These are phyloP conservation scores for Corynascus novoguineensis DNA, from an alignment of 495 filamentous ascomycete species.

Conservation along the genomic window DNA sequence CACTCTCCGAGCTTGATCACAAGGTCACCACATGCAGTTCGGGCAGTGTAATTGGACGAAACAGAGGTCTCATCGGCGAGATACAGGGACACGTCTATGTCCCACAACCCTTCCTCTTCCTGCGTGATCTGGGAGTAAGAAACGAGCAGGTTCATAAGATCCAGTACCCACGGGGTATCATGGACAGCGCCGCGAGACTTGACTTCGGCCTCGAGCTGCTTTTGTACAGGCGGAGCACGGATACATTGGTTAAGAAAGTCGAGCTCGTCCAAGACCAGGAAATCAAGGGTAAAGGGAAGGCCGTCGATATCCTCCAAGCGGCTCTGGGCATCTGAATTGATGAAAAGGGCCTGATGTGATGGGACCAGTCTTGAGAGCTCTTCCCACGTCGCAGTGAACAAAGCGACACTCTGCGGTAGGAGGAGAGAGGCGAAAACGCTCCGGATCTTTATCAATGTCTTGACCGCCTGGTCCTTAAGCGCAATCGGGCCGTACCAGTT, in stretches of 20 bases:
- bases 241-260: conserved; percentile 88
- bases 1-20: conserved; percentile 92
- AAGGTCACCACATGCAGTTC: conserved; percentile 85
- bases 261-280: conserved; percentile 84
- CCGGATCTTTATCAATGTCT: conserved; percentile 88
- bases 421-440: conserved; percentile 76
- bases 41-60: conserved; percentile 92
- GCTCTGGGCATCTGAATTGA: conserved; percentile 76
- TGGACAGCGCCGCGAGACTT: conserved; percentile 49
- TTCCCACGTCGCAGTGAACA: conserved; percentile 83
- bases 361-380: conserved; percentile 67
- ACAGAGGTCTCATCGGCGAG: conserved; percentile 91
- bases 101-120: conserved; percentile 93
- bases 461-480: conserved; percentile 84
- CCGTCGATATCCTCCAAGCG: conserved; percentile 84
- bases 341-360: conserved; percentile 74
- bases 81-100: conserved; percentile 92
- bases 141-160: conserved; percentile 75
- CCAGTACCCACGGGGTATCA: conserved; percentile 66
- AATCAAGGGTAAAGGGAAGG: conserved; percentile 92
- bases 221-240: conserved; percentile 74
- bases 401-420: conserved; percentile 64
- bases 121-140: conserved; percentile 86
- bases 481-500: conserved; percentile 73
- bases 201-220: conserved; percentile 73